A percentile compares a stretch with the other conserved stretches of the same genome.
These are phyloP conservation scores for Colletotrichum caudatum DNA, from an alignment of 2,329 filamentous ascomycete species.

Conservation along the genomic window DNA sequence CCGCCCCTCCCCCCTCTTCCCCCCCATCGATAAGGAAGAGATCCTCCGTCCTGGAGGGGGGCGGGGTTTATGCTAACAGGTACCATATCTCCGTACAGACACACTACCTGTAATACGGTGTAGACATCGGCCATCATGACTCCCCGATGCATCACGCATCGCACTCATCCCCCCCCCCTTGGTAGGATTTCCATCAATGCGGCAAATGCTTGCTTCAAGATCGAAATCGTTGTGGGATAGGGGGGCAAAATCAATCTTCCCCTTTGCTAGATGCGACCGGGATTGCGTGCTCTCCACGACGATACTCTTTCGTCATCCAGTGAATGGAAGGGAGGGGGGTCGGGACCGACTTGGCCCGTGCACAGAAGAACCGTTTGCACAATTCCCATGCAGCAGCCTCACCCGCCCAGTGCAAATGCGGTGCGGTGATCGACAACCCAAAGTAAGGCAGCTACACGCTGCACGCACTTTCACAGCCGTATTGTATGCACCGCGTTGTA, in stretches of 20 bases:
- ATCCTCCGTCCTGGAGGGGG: not conserved
- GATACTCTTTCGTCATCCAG: not conserved
- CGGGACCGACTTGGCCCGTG: not conserved
- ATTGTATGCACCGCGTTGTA: not conserved
- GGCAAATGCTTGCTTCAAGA: not conserved
- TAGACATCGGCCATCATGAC: conserved; percentile 12
- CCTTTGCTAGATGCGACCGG: not conserved
- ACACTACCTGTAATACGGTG: not conserved
- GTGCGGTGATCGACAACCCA: conserved; percentile 23
- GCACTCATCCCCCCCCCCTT: not conserved
- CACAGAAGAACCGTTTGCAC: conserved; percentile 17
- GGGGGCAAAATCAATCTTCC: not conserved
- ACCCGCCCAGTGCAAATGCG: not conserved
- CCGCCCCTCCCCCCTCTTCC: not conserved
- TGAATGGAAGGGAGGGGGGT: too few relatives aligned
- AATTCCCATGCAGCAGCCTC: not conserved
- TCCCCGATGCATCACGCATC: not conserved
- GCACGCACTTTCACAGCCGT: not conserved
- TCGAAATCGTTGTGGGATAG: not conserved
- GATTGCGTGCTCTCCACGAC: not conserved
- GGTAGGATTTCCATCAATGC: not conserved
- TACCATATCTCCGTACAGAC: not conserved
- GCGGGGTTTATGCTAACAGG: not conserved
- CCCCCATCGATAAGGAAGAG: not conserved
- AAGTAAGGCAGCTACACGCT: conserved; percentile 11